Conservation (phyloP, 768 basidiomycete species). For the Tulasnella sp. region DNA sequence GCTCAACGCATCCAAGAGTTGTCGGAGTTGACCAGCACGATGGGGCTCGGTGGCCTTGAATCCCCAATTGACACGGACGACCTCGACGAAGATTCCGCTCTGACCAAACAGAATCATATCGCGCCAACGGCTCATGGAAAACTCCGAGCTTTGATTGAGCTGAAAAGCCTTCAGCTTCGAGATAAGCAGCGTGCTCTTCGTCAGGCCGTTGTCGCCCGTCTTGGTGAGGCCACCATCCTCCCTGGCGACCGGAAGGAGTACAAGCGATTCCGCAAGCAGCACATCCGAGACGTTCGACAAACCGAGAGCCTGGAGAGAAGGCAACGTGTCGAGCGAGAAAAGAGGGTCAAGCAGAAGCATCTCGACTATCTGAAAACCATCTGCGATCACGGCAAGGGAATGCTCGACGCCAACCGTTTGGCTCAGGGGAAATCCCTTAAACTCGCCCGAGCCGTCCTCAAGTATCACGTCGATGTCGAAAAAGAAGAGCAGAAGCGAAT, state of each 20-base stretch:
- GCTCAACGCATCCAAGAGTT: conserved; percentile 83
- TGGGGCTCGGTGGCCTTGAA: conserved; percentile 65
- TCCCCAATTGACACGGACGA: conserved; percentile 31
- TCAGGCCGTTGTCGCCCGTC: conserved; percentile 72
- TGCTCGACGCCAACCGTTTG: conserved; percentile 44
- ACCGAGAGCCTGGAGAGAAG: conserved; percentile 85
- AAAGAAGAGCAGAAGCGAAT: conserved; percentile 98
- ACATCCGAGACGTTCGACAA: conserved; percentile 75
- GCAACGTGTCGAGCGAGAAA: conserved; percentile 86
- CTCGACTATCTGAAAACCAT: conserved; percentile 87
- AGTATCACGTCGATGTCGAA: conserved; percentile 82
- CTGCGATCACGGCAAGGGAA: conserved; percentile 66
- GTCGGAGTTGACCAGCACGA: conserved; percentile 62
- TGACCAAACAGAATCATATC: conserved; percentile 31
- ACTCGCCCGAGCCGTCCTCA: conserved; percentile 67
- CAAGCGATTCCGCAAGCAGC: conserved; percentile 74
- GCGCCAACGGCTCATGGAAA: conserved; percentile 62
- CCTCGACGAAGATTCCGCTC: conserved; percentile 22
- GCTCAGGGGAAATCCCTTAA: conserved; percentile 47
- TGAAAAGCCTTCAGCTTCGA: conserved; percentile 77
- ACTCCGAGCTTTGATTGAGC: conserved; percentile 82
- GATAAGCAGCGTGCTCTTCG: conserved; percentile 87
- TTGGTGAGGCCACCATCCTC: conserved; percentile 77
- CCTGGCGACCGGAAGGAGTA: conserved; percentile 89
- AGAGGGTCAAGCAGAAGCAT: conserved; percentile 91